Percentiles rank a stretch among this genome's conserved stretches.
Conservation (phyloP, 2,329 filamentous ascomycete species). For the Zopfia rhizophila region DNA sequence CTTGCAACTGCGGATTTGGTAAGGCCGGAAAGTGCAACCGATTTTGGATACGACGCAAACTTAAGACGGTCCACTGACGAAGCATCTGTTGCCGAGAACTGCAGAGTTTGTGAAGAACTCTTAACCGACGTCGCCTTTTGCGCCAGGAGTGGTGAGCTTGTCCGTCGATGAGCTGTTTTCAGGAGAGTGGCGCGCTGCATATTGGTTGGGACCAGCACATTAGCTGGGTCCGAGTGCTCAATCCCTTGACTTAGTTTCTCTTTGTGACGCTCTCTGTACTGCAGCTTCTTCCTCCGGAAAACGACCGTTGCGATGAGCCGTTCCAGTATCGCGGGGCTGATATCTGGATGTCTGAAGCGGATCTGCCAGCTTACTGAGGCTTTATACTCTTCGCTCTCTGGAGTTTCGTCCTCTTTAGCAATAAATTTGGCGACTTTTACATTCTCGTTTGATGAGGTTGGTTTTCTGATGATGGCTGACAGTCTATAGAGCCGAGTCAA, state of each 20-base stretch:
- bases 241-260: not conserved
- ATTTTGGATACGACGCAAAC: not conserved
- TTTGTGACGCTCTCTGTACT: not conserved
- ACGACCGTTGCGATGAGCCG: not conserved
- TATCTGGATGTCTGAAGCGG: not conserved
- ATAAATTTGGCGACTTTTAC: not conserved
- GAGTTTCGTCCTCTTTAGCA: not conserved
- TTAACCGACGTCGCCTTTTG: not conserved
- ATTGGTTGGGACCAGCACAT: too few species aligned
- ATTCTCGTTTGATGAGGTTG: slow-evolving; percentile 1
- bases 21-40: not conserved
- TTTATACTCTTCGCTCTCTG: not conserved
- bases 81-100: not conserved
- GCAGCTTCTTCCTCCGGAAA: not conserved
- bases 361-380: not conserved
- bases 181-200: not conserved
- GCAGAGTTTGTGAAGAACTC: too few species aligned
- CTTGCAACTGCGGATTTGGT: not conserved
- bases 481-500: not conserved
- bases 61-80: not conserved
- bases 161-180: not conserved
- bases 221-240: too few species aligned
- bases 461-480: not conserved
- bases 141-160: not conserved
- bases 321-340: not conserved